Conservation (phyloP, 345 rosid species). For the Dimocarpus longan region DNA sequence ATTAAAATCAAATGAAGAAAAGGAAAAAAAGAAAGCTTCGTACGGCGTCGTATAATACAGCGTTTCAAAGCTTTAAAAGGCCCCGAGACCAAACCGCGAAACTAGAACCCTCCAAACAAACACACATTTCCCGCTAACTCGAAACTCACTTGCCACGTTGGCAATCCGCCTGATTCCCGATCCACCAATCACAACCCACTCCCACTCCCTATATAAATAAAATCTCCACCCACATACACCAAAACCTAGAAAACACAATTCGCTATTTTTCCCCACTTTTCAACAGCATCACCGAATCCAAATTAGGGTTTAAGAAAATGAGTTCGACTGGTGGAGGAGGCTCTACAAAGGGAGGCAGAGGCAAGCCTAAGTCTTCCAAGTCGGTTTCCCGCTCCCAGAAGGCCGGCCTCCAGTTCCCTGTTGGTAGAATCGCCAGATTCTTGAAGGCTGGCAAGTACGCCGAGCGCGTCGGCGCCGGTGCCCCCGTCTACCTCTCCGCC, state of each 20-base stretch:
- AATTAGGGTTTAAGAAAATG: slow-evolving; percentile 44
- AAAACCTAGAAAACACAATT: too few species aligned
- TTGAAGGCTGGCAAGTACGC: slow-evolving; percentile 80
- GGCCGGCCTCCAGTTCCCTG: slow-evolving; percentile 88
- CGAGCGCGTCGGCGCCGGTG: slow-evolving; percentile 82
- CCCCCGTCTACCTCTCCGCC: slow-evolving; percentile 82
- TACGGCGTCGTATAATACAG: not conserved
- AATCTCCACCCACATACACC: not conserved
- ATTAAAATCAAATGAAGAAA: too few species aligned
- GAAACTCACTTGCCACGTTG: not conserved
- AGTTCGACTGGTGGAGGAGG: slow-evolving; percentile 45
- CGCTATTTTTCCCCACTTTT: too few species aligned
- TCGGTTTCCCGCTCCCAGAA: slow-evolving; percentile 68
- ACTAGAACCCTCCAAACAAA: not conserved
- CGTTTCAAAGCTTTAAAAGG: not conserved
- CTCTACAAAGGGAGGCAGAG: slow-evolving; percentile 66
- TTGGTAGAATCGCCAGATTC: slow-evolving; percentile 75
- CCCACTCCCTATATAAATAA: slow-evolving; percentile 31
- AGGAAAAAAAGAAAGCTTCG: not conserved
- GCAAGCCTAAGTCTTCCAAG: slow-evolving; percentile 66
- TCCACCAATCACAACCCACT: slow-evolving; percentile 31
- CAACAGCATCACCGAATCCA: not conserved
- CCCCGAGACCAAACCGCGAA: not conserved
- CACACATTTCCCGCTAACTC: slow-evolving; percentile 33
- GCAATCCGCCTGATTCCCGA: slow-evolving; percentile 33